These are phyloP conservation scores for Rhodotorula mucilaginosa DNA, from an alignment of 1,284 basidiomycete species.

Conservation along the genomic window DNA sequence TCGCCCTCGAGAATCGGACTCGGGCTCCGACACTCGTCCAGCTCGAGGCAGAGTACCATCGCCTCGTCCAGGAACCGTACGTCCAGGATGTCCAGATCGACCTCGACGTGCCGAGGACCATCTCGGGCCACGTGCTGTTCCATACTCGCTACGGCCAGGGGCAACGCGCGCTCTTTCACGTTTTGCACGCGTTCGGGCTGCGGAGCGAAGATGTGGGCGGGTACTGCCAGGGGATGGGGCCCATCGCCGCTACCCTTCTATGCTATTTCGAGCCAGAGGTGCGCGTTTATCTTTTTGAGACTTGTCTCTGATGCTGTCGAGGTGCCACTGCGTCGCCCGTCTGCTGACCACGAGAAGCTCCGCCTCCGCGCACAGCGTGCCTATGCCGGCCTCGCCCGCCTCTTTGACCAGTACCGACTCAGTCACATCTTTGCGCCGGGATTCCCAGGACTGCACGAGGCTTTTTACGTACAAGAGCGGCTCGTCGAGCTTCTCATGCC, in stretches of 20 bases:
- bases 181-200: slow-evolving; percentile 73
- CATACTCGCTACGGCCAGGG: slow-evolving; percentile 92
- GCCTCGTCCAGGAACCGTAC: slow-evolving; percentile 70
- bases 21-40: slow-evolving; percentile 25
- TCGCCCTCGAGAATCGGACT: slow-evolving; percentile 3
- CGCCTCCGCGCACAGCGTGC: slow-evolving; percentile 55
- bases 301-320: too few relatives aligned
- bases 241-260: slow-evolving; percentile 88
- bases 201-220: slow-evolving; percentile 60
- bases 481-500: slow-evolving; percentile 83
- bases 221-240: slow-evolving; percentile 99
- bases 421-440: slow-evolving; percentile 88
- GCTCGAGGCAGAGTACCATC: slow-evolving; percentile 57
- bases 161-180: slow-evolving; percentile 90
- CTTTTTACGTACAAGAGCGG: slow-evolving; percentile 89
- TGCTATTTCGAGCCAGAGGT: slow-evolving; percentile 87
- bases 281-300: slow-evolving; percentile 25
- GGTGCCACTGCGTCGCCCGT: too few relatives aligned
- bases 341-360: not conserved
- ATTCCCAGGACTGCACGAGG: slow-evolving; percentile 91
- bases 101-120: slow-evolving; percentile 94
- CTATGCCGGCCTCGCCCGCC: slow-evolving; percentile 74
- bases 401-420: slow-evolving; percentile 86
- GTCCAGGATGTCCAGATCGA: slow-evolving; percentile 96
- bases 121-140: slow-evolving; percentile 91